Conservation (phyloP, 2,329 filamentous ascomycete species). For the Orbilia quercus region DNA sequence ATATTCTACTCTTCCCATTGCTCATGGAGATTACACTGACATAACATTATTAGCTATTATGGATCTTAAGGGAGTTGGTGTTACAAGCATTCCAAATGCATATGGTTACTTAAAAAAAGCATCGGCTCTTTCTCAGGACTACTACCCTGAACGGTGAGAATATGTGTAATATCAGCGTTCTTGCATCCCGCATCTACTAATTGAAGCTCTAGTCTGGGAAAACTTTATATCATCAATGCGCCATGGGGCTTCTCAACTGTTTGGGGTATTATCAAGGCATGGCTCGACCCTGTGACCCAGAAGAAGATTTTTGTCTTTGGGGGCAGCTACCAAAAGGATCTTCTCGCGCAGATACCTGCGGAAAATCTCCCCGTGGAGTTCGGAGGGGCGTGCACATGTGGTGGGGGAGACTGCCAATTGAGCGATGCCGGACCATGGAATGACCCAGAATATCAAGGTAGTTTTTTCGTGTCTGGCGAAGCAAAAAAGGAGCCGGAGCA, state of each 20-base stretch:
- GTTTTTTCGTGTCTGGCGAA: conserved; percentile 63
- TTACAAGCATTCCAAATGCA: conserved; percentile 82
- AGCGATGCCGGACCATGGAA: conserved; percentile 93
- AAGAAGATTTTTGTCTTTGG: conserved; percentile 95
- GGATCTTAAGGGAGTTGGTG: conserved; percentile 93
- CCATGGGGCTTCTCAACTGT: conserved; percentile 92
- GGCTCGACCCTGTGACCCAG: conserved; percentile 93
- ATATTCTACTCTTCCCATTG: too few relatives aligned
- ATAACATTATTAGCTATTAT: conserved; percentile 72
- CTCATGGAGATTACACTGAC: not conserved
- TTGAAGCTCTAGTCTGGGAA: conserved; percentile 72
- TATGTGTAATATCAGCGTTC: not conserved
- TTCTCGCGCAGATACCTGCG: conserved; percentile 83
- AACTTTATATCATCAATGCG: conserved; percentile 97
- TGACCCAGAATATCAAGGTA: conserved; percentile 74
- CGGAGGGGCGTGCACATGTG: conserved; percentile 85
- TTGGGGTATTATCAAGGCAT: conserved; percentile 88
- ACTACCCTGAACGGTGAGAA: conserved; percentile 86
- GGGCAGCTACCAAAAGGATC: conserved; percentile 80
- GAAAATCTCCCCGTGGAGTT: conserved; percentile 91
- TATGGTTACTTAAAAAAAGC: conserved; percentile 88
- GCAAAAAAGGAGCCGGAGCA: conserved; percentile 11
- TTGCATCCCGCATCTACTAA: conserved; percentile 15
- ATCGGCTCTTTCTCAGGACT: conserved; percentile 93
- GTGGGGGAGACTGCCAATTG: conserved; percentile 81